Evolutionary conservation across 371 early-diverging fungal species (phyloP), one percentile per base, ranked within the genome.

Genomic region (Lichtheimia ornata): DNA sequence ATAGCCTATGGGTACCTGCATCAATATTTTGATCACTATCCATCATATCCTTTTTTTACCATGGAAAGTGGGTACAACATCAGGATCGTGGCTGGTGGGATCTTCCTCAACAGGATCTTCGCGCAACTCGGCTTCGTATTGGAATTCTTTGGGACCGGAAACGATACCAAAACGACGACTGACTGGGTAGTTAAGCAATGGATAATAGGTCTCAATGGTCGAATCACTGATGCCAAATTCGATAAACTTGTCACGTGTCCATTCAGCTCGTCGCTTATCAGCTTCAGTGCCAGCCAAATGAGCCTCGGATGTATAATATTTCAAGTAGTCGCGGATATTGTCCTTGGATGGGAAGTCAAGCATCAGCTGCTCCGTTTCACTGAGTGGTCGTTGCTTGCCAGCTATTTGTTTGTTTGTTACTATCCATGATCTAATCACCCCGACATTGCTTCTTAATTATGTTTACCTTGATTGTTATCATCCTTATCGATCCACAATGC

Each of bases 51-150:
- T n/a, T 5, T n/a, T 45, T 45, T 55, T 69, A 70, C 74, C 89
- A 58, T 86, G 89, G 61, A 90, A 90, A 7, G 87, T 75, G 4
- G 88, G 88, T 4, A 84, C 72, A 22, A 68, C 81, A 56, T 79
- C 77, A 41, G 71, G 77, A 58, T 86, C 65, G 4, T 79, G 65
- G 22, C 82, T 73, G 0, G 84, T 81, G 20, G 62, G 59, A 65
- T 89, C 89, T 28, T 84, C 88, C 5, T 80, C 76, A 13, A 89
- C 66, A 4, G 58, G 49, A 22, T 83, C 86, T 60, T 90, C 90
- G 13, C 56, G 59, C 14, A 90, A 69, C 4, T 66, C 55, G 2
- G 88, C 89, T 43, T 84, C 74, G 47, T 74, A 89, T 28, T 57
- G 66, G 2, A 75, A 60, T 7, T 80, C 70, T 14, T 70, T 61